Conservation (phyloP, 1,139 yeast genomes). For the Saccharomyces hybrid region DNA sequence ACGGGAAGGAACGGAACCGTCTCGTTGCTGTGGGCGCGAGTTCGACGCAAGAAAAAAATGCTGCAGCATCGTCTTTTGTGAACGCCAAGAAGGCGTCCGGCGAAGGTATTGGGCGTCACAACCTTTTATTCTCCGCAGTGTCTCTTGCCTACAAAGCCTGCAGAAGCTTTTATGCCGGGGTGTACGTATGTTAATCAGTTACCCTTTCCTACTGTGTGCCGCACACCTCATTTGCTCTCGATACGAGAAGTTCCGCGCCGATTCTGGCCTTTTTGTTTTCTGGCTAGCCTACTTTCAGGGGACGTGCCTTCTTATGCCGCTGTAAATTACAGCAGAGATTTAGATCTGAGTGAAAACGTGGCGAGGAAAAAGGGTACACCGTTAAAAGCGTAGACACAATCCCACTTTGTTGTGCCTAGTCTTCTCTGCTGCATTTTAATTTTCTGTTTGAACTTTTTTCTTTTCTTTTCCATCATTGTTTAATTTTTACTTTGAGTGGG, state of each 20-base stretch:
- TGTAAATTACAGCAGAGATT: not conserved
- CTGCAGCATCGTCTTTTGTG: not conserved
- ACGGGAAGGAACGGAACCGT: not conserved
- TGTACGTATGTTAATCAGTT: not conserved
- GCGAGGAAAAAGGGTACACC: not conserved
- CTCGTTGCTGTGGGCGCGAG: not conserved
- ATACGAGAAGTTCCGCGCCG: not conserved
- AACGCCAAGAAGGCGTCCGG: not conserved
- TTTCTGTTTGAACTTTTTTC: not conserved
- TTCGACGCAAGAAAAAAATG: not conserved
- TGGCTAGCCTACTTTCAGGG: not conserved
- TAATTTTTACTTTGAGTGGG: not conserved
- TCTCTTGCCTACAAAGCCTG: not conserved
- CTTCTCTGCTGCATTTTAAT: not conserved
- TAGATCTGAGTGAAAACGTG: not conserved
- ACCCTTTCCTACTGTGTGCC: not conserved
- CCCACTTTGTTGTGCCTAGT: not conserved
- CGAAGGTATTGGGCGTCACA: not conserved
- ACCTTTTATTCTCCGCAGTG: not conserved
- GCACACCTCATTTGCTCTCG: not conserved
- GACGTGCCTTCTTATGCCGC: not conserved
- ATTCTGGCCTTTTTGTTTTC: not conserved
- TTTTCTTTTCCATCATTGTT: not conserved
- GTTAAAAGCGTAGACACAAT: conserved; percentile 1
- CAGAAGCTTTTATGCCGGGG: not conserved